These are phyloP conservation scores for Puccinia horiana DNA, from an alignment of 1,284 basidiomycete genomes.

Conservation along the genomic window DNA sequence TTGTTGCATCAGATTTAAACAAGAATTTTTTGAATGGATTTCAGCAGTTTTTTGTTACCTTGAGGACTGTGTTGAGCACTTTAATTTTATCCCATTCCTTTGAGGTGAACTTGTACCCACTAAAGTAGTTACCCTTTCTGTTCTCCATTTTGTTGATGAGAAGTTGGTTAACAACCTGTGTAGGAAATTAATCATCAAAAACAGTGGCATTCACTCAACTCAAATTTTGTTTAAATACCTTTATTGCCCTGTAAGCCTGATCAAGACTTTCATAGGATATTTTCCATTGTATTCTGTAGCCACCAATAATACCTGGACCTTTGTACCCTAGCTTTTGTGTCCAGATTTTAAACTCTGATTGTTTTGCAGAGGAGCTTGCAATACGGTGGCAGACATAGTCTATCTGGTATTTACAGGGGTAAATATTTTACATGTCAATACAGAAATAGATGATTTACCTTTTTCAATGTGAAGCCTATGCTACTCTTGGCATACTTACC, in stretches of 20 bases:
- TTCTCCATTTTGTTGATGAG: neutral
- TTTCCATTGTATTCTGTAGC: too few species aligned
- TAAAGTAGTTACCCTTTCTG: neutral
- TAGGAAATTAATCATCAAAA: neutral
- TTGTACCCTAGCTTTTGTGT: neutral
- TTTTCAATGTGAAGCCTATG: neutral
- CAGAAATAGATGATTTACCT: neutral
- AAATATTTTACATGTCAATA: neutral
- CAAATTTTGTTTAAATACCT: neutral
- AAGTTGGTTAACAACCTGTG: neutral
- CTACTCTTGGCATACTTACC: neutral
- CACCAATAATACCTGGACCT: neutral
- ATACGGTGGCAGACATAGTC: neutral
- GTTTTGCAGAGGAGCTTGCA: neutral
- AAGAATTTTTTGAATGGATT: too few species aligned
- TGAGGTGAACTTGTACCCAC: neutral
- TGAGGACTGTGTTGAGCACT: too few species aligned
- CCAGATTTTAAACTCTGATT: neutral
- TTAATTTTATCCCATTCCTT: neutral
- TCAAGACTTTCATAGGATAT: neutral
- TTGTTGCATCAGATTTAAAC: too few species aligned
- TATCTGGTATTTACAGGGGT: neutral
- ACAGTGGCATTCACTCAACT: neutral
- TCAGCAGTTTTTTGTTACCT: too few species aligned
- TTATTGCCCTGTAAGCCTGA: neutral